Conservation (phyloP, 108 stramenopile species). For the Skeletonema menzelii region DNA sequence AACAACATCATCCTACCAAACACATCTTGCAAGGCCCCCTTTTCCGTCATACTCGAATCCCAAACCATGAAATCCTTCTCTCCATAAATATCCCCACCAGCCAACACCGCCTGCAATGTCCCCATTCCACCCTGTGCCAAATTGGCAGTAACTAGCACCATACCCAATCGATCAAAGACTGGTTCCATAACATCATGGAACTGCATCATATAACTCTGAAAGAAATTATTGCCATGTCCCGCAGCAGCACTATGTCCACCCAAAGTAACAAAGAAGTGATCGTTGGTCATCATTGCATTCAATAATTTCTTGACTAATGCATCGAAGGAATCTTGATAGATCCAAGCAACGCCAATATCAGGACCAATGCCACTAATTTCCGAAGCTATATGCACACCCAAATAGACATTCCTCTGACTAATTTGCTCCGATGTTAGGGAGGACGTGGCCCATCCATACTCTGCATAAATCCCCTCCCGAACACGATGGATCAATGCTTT, state of each 20-base stretch:
- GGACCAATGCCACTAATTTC: constrained; percentile 3
- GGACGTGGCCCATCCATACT: constrained; percentile 55
- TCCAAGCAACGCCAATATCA: constrained; percentile 17
- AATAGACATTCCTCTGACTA: background rate
- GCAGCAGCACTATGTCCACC: constrained; percentile 42
- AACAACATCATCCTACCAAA: constrained; percentile 31
- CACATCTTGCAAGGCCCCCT: constrained; percentile 27
- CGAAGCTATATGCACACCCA: constrained; percentile 10
- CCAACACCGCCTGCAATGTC: constrained; percentile 36
- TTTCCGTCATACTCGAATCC: constrained; percentile 55
- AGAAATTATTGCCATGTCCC: constrained; percentile 42
- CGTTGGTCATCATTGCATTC: constrained; percentile 61
- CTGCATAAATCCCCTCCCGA: constrained; percentile 64
- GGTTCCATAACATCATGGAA: constrained; percentile 64
- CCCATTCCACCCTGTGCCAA: constrained; percentile 54
- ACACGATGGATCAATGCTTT: constrained; percentile 55
- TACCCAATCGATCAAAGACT: constrained; percentile 52
- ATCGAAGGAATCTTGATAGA: constrained; percentile 31
- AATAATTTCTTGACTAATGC: constrained; percentile 49
- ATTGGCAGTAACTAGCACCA: constrained; percentile 52
- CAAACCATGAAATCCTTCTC: constrained; percentile 46
- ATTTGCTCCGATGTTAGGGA: constrained; percentile 16
- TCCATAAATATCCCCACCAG: constrained; percentile 36
- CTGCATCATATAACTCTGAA: constrained; percentile 54
- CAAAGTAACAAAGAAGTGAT: constrained; percentile 52